phyloP scores from a whole-genome alignment of 352 stramenopile genomes.

The Pythium pectinolyticum region DNA sequence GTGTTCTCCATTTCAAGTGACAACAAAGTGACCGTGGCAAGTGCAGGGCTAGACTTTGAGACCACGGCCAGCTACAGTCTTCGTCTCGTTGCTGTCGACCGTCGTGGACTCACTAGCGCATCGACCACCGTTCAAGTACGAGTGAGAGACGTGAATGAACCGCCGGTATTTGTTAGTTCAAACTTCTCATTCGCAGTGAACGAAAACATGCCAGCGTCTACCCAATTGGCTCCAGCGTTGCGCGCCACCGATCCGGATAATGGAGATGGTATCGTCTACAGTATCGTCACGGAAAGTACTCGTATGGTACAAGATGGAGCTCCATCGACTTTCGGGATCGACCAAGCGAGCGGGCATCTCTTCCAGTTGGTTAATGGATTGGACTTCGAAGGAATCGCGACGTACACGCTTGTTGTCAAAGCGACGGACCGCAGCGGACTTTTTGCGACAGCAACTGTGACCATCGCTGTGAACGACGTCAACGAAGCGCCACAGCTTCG shows the following conservation, averaged over 20 bases:
- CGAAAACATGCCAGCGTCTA: slow-evolving; percentile 32
- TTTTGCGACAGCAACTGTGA: slow-evolving; percentile 18
- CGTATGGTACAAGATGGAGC: neutral
- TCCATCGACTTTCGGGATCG: slow-evolving; percentile 43
- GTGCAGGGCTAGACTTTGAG: slow-evolving; percentile 20
- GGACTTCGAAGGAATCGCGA: slow-evolving; percentile 35
- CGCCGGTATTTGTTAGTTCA: slow-evolving; percentile 18
- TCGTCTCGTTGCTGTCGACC: slow-evolving; percentile 21
- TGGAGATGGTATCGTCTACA: slow-evolving; percentile 27
- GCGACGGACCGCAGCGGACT: slow-evolving; percentile 19
- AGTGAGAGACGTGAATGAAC: slow-evolving; percentile 38
- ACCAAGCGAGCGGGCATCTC: slow-evolving; percentile 37
- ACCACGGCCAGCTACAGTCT: slow-evolving; percentile 14
- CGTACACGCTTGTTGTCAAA: slow-evolving; percentile 23
- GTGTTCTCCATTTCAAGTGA: slow-evolving; percentile 8
- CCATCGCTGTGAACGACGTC: slow-evolving; percentile 32
- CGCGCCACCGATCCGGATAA: slow-evolving; percentile 32
- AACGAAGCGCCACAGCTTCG: slow-evolving; percentile 33
- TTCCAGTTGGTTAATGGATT: slow-evolving; percentile 32
- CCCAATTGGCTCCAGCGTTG: slow-evolving; percentile 17
- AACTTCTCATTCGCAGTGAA: slow-evolving; percentile 19
- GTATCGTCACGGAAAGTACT: slow-evolving; percentile 27
- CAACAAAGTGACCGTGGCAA: neutral
- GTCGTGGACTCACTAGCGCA: slow-evolving; percentile 14
- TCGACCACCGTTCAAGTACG: slow-evolving; percentile 20